Conservation (phyloP, 2,329 filamentous ascomycete species). For the Chlorencoelia australis region DNA sequence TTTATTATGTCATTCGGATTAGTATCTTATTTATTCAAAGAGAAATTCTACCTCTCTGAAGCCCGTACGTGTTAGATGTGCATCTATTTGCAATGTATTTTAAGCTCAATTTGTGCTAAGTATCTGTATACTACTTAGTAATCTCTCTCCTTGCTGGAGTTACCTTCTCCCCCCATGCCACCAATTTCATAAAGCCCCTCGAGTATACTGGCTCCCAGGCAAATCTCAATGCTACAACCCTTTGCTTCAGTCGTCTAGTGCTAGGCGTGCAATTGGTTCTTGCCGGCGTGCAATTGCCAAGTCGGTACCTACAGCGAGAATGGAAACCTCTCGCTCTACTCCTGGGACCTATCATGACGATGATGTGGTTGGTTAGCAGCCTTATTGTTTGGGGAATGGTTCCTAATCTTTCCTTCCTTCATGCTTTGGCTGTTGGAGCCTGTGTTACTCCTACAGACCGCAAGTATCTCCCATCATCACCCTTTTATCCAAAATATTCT, state of each 20-base stretch:
- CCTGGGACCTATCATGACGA: constrained; percentile 73
- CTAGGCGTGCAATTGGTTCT: constrained; percentile 85
- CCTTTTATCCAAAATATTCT: too few species aligned
- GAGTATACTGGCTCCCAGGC: constrained; percentile 57
- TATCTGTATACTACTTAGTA: too few species aligned
- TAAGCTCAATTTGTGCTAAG: too few species aligned
- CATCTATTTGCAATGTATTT: too few species aligned
- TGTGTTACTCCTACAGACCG: constrained; percentile 91
- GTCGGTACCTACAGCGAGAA: constrained; percentile 68
- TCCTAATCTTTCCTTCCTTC: constrained; percentile 60
- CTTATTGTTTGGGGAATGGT: constrained; percentile 69
- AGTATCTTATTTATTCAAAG: constrained; percentile 82
- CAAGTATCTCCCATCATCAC: too few species aligned
- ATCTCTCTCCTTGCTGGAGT: constrained; percentile 76
- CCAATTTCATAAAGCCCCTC: constrained; percentile 64
- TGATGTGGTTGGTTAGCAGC: constrained; percentile 80
- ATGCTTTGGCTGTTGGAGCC: constrained; percentile 70
- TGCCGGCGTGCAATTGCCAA: constrained; percentile 79
- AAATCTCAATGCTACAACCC: constrained; percentile 61
- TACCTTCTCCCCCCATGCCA: constrained; percentile 65
- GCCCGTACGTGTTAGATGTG: constrained; percentile 62
- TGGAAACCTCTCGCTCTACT: constrained; percentile 67
- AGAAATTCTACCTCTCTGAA: constrained; percentile 85
- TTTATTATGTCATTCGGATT: constrained; percentile 87
- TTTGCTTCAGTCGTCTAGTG: constrained; percentile 79